Conservation (phyloP, 2,329 filamentous ascomycete genomes). For the Colletotrichum caudatum region DNA sequence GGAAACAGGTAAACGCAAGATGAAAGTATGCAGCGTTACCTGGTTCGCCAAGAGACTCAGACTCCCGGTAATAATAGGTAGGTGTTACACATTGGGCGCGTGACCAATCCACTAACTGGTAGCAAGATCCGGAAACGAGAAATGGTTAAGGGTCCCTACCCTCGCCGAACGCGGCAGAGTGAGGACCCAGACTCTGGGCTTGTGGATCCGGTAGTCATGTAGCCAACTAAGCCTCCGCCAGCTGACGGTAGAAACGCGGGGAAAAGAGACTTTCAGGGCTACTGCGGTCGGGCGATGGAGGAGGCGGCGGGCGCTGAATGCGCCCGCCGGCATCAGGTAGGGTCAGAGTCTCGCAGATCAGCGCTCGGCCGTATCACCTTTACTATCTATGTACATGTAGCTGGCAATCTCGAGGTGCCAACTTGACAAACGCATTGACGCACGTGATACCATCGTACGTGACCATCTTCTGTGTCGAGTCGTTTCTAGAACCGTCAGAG, state of each 20-base stretch:
- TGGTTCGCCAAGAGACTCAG: background rate
- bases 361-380: background rate
- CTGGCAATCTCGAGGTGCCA: background rate
- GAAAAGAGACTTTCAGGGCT: constrained; percentile 5
- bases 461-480: background rate
- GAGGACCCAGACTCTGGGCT: constrained; percentile 2
- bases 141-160: background rate
- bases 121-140: background rate
- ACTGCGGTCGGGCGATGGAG: constrained; percentile 31
- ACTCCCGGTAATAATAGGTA: background rate
- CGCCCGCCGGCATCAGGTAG: constrained; percentile 22
- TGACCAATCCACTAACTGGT: background rate
- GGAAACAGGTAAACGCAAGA: constrained; percentile 29
- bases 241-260: constrained; percentile 10
- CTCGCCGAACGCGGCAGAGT: background rate
- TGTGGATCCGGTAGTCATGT: background rate
- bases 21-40: constrained; percentile 11
- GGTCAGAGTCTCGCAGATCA: constrained; percentile 11
- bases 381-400: no score
- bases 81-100: background rate
- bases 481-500: background rate
- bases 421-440: background rate
- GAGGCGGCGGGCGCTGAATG: constrained; percentile 19
- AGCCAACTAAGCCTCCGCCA: constrained; percentile 14
- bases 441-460: background rate